Evolutionary conservation across 768 basidiomycete species (phyloP).

Genomic region (Russula dissimulans): DNA sequence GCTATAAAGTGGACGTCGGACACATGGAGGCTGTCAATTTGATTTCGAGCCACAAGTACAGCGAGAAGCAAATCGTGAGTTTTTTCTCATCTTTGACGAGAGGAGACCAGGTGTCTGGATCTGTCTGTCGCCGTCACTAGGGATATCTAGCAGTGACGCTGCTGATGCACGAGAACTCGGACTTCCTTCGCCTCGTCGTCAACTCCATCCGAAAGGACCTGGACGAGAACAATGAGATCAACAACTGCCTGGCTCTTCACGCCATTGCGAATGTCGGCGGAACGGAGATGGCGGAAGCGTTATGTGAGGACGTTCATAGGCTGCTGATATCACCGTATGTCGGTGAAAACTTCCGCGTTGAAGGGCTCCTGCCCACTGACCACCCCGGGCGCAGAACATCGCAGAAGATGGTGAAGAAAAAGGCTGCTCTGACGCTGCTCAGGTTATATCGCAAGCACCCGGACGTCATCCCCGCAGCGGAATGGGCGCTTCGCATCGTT

Average conservation of each 20-base stretch:
- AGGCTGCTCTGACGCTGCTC: conserved; percentile 89
- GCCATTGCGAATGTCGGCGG: conserved; percentile 98
- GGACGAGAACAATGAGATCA: conserved; percentile 88
- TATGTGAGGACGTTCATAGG: conserved; percentile 89
- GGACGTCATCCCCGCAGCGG: conserved; percentile 82
- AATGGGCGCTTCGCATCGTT: conserved; percentile 94
- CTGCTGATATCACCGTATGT: conserved; percentile 88
- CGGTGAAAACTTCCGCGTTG: neutral
- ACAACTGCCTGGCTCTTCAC: conserved; percentile 93
- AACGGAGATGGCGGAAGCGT: conserved; percentile 95
- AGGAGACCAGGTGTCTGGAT: conserved; percentile 11
- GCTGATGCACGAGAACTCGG: conserved; percentile 98
- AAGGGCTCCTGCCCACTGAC: conserved; percentile 16
- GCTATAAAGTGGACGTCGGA: conserved; percentile 97
- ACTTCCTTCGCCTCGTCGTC: conserved; percentile 91
- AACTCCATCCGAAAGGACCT: conserved; percentile 98
- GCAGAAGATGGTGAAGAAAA: conserved; percentile 93
- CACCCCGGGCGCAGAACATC: conserved; percentile 57
- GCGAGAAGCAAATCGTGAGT: conserved; percentile 96
- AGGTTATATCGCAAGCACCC: conserved; percentile 94
- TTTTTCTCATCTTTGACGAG: neutral
- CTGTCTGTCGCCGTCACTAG: conserved; percentile 32
- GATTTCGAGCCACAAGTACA: conserved; percentile 91
- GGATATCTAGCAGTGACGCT: conserved; percentile 96
- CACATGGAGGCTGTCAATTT: conserved; percentile 99